Evolutionary conservation across 495 filamentous ascomycete genomes (phyloP), one percentile per base, ranked within the genome.

Genomic region (Annulohypoxylon stygium): DNA sequence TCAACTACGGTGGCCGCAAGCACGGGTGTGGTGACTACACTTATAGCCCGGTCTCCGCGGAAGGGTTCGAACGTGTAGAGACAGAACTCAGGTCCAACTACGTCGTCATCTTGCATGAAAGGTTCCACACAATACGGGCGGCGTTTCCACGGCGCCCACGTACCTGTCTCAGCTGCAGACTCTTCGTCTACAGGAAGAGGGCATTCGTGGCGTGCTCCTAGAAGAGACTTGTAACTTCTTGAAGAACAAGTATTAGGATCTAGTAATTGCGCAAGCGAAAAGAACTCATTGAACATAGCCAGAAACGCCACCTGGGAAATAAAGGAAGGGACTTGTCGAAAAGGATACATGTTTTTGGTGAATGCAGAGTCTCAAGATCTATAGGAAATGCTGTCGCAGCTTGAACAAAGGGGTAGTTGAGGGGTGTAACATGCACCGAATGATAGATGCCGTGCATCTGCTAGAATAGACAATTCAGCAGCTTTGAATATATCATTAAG

Each of bases 51-150:
- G 1, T 77, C 76, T 36, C 75, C 76, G 3, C 79, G 78, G 61
- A 82, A 82, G 0, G 71, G 37, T 16, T 73, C 45, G 9, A 73
- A 76, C 4, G 78, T 77, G 59, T 81, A 82, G 25, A 83, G 61
- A 57, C 81, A 83, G 64, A 82, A 76, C 8, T 76, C 54, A 2
- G 71, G 55, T 30, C 55, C 66, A 2, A 51, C 51, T 6, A 20
- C 33, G 3, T 69, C 62, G n/a, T 69, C 60, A n/a, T 45, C 60
- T 33, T 67, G 61, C 53, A 57, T 57, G 12, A 65, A 45, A 5
- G 71, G 54, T 12, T 73, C 70, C 54, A 73, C 25, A 58, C 77
- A 80, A 65, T 76, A 75, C 0, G 78, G 78, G 2, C 70, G 69
- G 11, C 72, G 65, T 9, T 78, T 78, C 77, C 78, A 80, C 3